These are phyloP conservation scores for Stevia rebaudiana DNA, from an alignment of 140 eudicot species.

Conservation along the genomic window DNA sequence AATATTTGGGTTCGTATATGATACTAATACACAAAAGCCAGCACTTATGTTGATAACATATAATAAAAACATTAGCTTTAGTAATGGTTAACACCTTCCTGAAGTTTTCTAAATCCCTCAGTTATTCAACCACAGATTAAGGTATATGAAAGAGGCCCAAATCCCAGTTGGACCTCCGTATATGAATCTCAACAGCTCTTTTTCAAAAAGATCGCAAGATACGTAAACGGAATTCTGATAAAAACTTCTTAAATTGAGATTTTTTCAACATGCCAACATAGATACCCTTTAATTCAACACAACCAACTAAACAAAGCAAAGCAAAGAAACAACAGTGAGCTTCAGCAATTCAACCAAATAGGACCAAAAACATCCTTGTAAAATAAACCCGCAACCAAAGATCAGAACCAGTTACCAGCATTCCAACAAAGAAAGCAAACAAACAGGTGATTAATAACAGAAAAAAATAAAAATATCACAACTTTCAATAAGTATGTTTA, in stretches of 20 bases:
- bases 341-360: constrained; percentile 34
- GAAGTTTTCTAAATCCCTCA: constrained; percentile 20
- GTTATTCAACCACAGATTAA: not conserved
- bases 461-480: not conserved
- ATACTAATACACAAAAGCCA: not conserved
- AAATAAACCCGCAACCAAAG: constrained; percentile 39
- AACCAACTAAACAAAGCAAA: constrained; percentile 37
- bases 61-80: not conserved
- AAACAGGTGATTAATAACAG: constrained; percentile 32
- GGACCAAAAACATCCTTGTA: constrained; percentile 35
- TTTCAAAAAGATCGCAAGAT: constrained; percentile 12
- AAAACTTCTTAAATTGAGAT: constrained; percentile 15
- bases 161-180: constrained; percentile 1
- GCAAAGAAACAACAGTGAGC: constrained; percentile 31
- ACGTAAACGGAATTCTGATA: constrained; percentile 12
- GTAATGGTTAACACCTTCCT: constrained; percentile 4
- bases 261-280: constrained; percentile 7
- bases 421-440: constrained; percentile 34
- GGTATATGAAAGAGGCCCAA: not conserved
- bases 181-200: not conserved
- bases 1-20: not conserved
- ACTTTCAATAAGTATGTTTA: not conserved
- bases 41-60: not conserved
- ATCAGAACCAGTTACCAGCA: constrained; percentile 43
- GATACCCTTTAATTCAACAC: constrained; percentile 15